Base-by-base conservation (phyloP, 2,329 filamentous ascomycete genomes). In the Calonectria naviculata region DNA sequence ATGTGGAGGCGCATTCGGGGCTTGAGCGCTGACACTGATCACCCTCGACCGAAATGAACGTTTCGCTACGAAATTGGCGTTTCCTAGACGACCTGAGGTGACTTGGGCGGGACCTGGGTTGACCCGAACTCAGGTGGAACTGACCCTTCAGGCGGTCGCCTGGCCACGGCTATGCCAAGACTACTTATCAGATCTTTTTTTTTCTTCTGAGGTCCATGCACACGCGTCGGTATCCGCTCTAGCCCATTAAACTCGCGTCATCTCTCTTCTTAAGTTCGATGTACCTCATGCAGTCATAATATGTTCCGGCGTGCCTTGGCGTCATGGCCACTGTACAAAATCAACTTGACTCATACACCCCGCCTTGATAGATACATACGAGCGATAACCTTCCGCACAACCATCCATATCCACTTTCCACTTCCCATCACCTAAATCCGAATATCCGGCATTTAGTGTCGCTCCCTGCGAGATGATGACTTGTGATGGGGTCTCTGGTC, bases 101-200 rank as follows among this genome's bases (percentile, higher is more conserved):
- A 44, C 28, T 31, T n/a, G 26, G n/a, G 36, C 36, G 58, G 52
- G 52, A 63, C 26, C 56, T 38, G 56, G 26, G 24, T 21, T 36
- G 29, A n/a, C 49, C 60, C 44, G 64, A 67, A 56, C 72, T n/a
- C 21, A n/a, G 21, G 4, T 24, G 24, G 46, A 52, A 44, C 56
- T 68, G 70, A 74, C 58, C 65, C 62, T 65, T 70, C 67, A 68
- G 70, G 41, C 65, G 38, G 69, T 70, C 67, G 41, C 76, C 72
- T 52, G 70, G 74, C 71, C 66, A 72, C 68, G 75, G 71, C 76
- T 29, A 65, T 68, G 77, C 77, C 75, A 78, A 78, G 77, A 31
- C 64, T 66, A 72, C 7, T 78, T 78, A 78, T 78, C 77, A 77
- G 77, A 78, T 78, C 75, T 49, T 65, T 21, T 60, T 66, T 68